Evolutionary conservation across 2,329 filamentous ascomycete species (phyloP), one percentile per base, ranked within the genome.

Genomic region (Colletotrichum sp.): DNA sequence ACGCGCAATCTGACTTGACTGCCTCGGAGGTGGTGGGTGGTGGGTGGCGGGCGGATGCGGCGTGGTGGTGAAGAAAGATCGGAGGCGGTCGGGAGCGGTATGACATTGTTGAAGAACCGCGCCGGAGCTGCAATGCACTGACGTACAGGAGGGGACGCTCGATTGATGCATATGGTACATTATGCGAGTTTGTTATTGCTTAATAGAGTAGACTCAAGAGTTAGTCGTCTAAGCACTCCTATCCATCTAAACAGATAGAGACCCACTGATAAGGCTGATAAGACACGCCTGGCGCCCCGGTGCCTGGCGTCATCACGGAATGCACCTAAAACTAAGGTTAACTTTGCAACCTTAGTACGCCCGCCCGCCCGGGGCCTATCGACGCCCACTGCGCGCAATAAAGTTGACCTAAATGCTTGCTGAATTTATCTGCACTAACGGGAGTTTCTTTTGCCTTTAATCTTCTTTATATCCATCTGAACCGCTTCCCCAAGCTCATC

Each of bases 31-130:
- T 32, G 18, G 70, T 62, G 26, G 18, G 32, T 62, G 36, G 64
- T 18, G 63, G 72, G 73, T 73, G 70, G 64, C 57, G 49, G 39
- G 57, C 59, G 36, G 69, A 44, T 21, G 49, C 28, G 63, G 70
- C 70, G 73, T 72, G 55, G 69, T 68, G 57, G 55, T 75, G 63
- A 72, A 69, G 57, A 76, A 57, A 44, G 70, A 68, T 64, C 32
- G 63, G 69, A 64, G 55, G 63, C 57, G 57, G 68, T 70, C 57
- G 18, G 57, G 15, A n/a, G 69, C 59, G 52, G 69, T 76, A 63
- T 76, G 63, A 72, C 73, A 64, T 69, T 73, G 69, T 68, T 76
- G 70, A 72, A 76, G 70, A 76, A 72, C 21, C 34, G 32, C 12
- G 44, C 26, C n/a, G 68, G 49, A 64, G 69, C 39, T 76, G 69